Percentiles rank a stretch among this genome's conserved stretches.
These are phyloP conservation scores for Schizophyllum amplum DNA, from an alignment of 1,284 basidiomycete genomes.

Conservation along the genomic window DNA sequence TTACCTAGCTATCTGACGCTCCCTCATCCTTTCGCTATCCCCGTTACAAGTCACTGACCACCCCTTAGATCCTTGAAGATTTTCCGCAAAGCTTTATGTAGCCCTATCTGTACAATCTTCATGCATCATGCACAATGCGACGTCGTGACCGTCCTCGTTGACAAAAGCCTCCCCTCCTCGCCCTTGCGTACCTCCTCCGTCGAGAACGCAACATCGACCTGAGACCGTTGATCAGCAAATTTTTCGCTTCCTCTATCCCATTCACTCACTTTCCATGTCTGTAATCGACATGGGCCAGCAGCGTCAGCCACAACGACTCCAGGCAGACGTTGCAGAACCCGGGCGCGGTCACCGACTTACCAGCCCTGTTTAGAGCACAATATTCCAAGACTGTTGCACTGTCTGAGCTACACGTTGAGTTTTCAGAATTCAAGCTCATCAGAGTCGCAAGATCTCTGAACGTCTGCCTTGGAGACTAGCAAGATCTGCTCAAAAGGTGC, in stretches of 20 bases:
- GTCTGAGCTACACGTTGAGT: no score
- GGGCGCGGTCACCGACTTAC: conserved; percentile 58
- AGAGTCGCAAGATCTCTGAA: no score
- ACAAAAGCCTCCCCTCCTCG: not conserved
- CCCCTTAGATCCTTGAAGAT: not conserved
- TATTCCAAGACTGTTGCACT: no score
- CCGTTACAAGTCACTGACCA: no score
- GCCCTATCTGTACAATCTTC: not conserved
- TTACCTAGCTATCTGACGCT: conserved; percentile 83
- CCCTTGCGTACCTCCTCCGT: not conserved
- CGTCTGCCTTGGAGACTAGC: no score
- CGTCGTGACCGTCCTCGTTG: not conserved
- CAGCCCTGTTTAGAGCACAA: no score
- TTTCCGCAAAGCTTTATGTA: not conserved
- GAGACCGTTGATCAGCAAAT: no score
- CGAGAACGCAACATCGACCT: not conserved
- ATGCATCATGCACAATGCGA: not conserved
- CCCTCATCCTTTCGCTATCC: conserved; percentile 14
- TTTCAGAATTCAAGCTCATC: no score
- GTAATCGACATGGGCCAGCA: conserved; percentile 49
- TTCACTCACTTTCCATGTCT: no score
- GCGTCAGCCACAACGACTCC: conserved; percentile 64
- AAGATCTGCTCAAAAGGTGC: no score
- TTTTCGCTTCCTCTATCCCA: no score
- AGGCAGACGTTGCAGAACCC: conserved; percentile 73